Percentiles rank a stretch among this genome's conserved stretches.
Conservation (phyloP, 2,329 filamentous ascomycete species). For the Niveomyces coronatus region DNA sequence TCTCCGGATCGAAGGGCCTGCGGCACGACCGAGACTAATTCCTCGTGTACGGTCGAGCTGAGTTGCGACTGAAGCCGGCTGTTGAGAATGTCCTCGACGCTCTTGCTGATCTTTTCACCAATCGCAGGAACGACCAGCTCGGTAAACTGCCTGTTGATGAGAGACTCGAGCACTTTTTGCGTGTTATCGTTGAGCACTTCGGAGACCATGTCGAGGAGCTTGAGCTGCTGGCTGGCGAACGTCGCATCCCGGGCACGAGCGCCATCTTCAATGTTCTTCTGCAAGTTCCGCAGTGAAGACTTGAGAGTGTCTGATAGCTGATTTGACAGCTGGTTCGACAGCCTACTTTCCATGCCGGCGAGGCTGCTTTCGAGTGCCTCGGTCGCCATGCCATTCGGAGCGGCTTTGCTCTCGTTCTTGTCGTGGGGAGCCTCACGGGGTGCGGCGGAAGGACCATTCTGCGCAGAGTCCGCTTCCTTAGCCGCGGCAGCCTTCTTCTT, state of each 20-base stretch:
- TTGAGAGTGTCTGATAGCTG: slow-evolving; percentile 42
- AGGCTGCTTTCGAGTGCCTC: slow-evolving; percentile 46
- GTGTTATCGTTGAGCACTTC: slow-evolving; percentile 53
- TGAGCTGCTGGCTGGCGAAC: slow-evolving; percentile 42
- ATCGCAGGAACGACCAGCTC: slow-evolving; percentile 67
- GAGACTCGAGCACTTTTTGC: slow-evolving; percentile 62
- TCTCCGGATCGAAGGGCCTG: slow-evolving; percentile 62
- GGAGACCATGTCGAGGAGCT: slow-evolving; percentile 47
- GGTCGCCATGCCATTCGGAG: slow-evolving; percentile 23
- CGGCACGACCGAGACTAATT: slow-evolving; percentile 63
- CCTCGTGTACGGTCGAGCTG: slow-evolving; percentile 56
- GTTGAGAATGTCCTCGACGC: slow-evolving; percentile 62
- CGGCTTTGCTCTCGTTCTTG: slow-evolving; percentile 23
- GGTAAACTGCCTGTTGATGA: slow-evolving; percentile 68
- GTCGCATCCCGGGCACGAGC: slow-evolving; percentile 38
- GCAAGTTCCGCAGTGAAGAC: slow-evolving; percentile 49
- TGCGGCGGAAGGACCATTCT: slow-evolving; percentile 29
- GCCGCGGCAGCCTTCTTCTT: slow-evolving; percentile 57
- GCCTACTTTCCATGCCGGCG: slow-evolving; percentile 39
- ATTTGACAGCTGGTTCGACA: slow-evolving; percentile 36
- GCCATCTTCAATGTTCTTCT: slow-evolving; percentile 57
- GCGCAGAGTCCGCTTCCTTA: slow-evolving; percentile 33
- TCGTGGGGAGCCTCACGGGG: slow-evolving; percentile 24
- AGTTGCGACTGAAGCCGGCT: slow-evolving; percentile 57
- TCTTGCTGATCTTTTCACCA: slow-evolving; percentile 53